These are phyloP conservation scores for Zygoascus bituminiphila DNA, from an alignment of 805 yeast species.

Conservation along the genomic window DNA sequence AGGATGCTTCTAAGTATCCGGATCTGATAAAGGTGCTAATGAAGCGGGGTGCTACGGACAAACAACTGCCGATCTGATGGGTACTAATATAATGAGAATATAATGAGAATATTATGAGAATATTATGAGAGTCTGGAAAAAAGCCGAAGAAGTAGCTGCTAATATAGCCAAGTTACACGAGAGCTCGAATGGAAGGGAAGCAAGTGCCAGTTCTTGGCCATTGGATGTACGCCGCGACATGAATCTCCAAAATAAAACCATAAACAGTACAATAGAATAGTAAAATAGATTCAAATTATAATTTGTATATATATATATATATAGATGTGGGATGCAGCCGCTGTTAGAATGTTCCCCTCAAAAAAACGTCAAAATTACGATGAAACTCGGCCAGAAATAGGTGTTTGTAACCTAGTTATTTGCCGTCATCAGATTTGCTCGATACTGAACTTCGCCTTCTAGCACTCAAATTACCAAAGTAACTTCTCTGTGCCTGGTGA, in stretches of 20 bases:
- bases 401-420: too few species aligned
- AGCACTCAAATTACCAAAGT: background rate
- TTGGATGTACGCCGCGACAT: too few species aligned
- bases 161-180: background rate
- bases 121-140: constrained; percentile 11
- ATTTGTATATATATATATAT: too few species aligned
- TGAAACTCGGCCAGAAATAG: too few species aligned
- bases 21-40: constrained; percentile 34
- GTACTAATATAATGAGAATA: constrained; percentile 13
- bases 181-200: constrained; percentile 6
- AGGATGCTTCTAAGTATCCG: constrained; percentile 49
- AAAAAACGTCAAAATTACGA: too few species aligned
- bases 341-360: too few species aligned
- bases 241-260: too few species aligned
- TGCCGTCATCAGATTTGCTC: background rate
- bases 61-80: constrained; percentile 19
- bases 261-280: too few species aligned
- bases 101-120: too few species aligned
- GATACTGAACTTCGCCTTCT: background rate
- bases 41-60: constrained; percentile 35
- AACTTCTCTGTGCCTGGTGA: background rate
- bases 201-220: constrained; percentile 4
- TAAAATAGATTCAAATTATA: too few species aligned
- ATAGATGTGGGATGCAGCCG: too few species aligned
- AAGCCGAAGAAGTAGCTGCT: constrained; percentile 10